A percentile compares a stretch with the other conserved stretches of the same genome.
Conservation (phyloP, 23 red algal genomes). For the Gracilaria vermiculophylla region DNA sequence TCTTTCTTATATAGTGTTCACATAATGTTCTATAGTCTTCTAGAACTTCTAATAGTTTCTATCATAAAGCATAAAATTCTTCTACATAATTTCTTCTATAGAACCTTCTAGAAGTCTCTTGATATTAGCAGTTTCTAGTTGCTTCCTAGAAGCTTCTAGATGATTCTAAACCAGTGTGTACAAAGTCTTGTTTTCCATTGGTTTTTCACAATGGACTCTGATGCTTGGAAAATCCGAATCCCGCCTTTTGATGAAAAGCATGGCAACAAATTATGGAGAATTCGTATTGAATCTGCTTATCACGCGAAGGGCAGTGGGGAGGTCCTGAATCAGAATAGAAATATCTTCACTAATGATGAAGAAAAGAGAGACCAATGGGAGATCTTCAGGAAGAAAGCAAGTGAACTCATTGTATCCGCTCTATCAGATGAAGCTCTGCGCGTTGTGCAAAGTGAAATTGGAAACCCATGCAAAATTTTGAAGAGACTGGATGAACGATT, state of each 20-base stretch:
- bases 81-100: too few species aligned
- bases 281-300: conserved; percentile 38
- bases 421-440: conserved; percentile 18
- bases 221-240: not conserved
- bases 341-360: not conserved
- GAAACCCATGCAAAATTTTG: conserved; percentile 12
- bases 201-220: too few species aligned
- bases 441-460: not conserved
- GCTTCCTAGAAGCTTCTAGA: too few species aligned
- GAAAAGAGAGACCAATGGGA: not conserved
- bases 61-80: too few species aligned
- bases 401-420: not conserved
- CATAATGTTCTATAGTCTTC: too few species aligned
- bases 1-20: too few species aligned
- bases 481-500: conserved; percentile 6
- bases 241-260: conserved; percentile 32
- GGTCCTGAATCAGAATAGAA: not conserved
- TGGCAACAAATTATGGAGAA: conserved; percentile 16
- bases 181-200: too few species aligned
- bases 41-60: too few species aligned
- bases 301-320: conserved; percentile 14
- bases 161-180: too few species aligned
- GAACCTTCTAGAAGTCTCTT: too few species aligned
- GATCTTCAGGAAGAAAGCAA: not conserved
- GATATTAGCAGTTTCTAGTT: too few species aligned